phyloP scores from a whole-genome alignment of 129 eudicot genomes.

The Saposhnikovia divaricata region DNA sequence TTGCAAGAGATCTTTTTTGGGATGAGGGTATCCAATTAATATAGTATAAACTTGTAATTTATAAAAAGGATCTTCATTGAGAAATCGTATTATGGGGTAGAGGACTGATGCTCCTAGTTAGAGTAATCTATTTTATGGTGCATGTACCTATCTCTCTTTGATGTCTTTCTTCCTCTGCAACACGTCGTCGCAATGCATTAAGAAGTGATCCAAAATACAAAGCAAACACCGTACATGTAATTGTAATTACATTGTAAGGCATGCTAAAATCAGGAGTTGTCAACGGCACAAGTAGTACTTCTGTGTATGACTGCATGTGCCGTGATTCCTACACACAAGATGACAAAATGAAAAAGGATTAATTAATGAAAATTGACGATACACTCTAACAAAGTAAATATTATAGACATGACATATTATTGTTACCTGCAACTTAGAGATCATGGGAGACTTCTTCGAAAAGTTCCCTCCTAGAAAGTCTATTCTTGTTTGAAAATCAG shows the following conservation, averaged over 20 bases:
- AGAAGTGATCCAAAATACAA: slow-evolving; percentile 89
- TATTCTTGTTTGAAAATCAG: slow-evolving; percentile 54
- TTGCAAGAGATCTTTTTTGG: background rate
- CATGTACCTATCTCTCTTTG: slow-evolving; percentile 54
- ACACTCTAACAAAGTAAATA: background rate
- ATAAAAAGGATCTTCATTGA: too few relatives aligned
- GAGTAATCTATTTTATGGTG: background rate
- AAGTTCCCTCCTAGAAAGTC: slow-evolving; percentile 37
- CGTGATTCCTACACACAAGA: slow-evolving; percentile 45
- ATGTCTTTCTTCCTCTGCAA: slow-evolving; percentile 77
- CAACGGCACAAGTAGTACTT: slow-evolving; percentile 94
- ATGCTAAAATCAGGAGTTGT: slow-evolving; percentile 99
- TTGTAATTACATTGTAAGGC: slow-evolving; percentile 97
- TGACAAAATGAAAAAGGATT: slow-evolving; percentile 16
- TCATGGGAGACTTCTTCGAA: slow-evolving; percentile 41
- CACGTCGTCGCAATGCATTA: slow-evolving; percentile 76
- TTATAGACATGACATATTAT: background rate
- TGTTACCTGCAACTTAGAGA: slow-evolving; percentile 65
- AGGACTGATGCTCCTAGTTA: background rate
- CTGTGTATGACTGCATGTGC: slow-evolving; percentile 71
- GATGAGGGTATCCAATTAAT: background rate
- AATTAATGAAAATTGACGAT: slow-evolving; percentile 2
- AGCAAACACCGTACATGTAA: slow-evolving; percentile 94
- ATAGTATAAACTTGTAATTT: background rate
- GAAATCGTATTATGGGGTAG: too few relatives aligned